phyloP scores from a whole-genome alignment of 176 grass and related monocot genomes.

The Avena sativa region DNA sequence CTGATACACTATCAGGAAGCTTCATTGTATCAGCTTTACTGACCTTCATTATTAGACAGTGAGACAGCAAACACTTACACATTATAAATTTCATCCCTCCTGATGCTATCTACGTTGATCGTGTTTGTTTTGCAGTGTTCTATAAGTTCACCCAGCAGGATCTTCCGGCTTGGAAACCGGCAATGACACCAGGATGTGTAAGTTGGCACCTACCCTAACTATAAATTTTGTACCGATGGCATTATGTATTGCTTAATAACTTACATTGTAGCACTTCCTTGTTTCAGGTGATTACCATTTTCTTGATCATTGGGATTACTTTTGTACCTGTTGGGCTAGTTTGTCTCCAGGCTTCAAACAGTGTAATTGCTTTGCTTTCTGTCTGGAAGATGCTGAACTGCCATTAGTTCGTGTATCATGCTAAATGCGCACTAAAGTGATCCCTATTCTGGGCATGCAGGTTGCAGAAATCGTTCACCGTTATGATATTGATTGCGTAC shows the following conservation, averaged over 20 bases:
- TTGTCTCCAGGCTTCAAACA: conserved; percentile 82
- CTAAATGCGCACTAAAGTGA: neutral
- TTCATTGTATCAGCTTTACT: neutral
- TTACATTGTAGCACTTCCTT: conserved; percentile 31
- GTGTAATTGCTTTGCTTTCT: conserved; percentile 54
- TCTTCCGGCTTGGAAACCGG: conserved; percentile 82
- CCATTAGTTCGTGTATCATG: neutral
- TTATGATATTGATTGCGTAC: conserved; percentile 89
- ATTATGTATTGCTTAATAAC: neutral
- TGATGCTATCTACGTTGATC: conserved; percentile 15
- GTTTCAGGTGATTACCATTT: conserved; percentile 75
- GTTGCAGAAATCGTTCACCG: conserved; percentile 73
- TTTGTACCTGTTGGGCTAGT: conserved; percentile 76
- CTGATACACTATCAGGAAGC: neutral
- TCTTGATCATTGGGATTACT: conserved; percentile 74
- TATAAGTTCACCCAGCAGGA: conserved; percentile 94
- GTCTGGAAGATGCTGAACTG: conserved; percentile 32
- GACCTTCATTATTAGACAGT: neutral
- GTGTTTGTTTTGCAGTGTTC: conserved; percentile 59
- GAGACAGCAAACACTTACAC: neutral
- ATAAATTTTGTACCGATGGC: neutral
- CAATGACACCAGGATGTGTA: conserved; percentile 83
- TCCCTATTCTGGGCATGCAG: conserved; percentile 50
- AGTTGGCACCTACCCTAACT: conserved; percentile 32
- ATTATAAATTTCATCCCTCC: neutral